Conservation (phyloP, 2,329 filamentous ascomycete species). For the Exophiala sideris region DNA sequence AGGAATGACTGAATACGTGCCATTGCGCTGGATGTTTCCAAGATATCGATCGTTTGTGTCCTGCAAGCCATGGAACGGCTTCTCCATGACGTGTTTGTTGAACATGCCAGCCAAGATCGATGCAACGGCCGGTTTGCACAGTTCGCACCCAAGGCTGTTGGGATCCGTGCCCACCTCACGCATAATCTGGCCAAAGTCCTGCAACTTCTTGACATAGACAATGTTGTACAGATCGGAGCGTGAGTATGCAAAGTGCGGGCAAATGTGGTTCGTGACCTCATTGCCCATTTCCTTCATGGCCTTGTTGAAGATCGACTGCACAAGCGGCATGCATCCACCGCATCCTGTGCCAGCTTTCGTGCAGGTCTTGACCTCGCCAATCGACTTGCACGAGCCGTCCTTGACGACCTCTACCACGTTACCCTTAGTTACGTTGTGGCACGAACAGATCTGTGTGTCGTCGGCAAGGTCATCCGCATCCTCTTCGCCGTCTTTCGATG, state of each 20-base stretch:
- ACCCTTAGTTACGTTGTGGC: conserved; percentile 87
- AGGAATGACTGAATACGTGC: conserved; percentile 84
- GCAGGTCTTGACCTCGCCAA: conserved; percentile 80
- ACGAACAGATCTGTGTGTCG: conserved; percentile 86
- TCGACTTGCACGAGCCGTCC: conserved; percentile 73
- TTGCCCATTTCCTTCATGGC: conserved; percentile 81
- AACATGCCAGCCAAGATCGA: conserved; percentile 78
- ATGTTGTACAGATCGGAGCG: conserved; percentile 89
- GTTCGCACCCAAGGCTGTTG: conserved; percentile 74
- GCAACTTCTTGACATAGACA: conserved; percentile 74
- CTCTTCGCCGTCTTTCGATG: conserved; percentile 69
- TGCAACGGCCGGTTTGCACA: conserved; percentile 78
- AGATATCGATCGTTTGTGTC: conserved; percentile 88
- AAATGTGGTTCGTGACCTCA: conserved; percentile 82
- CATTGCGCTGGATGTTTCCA: conserved; percentile 86
- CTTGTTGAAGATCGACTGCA: conserved; percentile 85
- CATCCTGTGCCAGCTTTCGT: conserved; percentile 91
- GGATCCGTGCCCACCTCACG: conserved; percentile 68
- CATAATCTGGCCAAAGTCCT: conserved; percentile 74
- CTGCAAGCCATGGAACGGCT: conserved; percentile 68
- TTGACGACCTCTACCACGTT: conserved; percentile 71
- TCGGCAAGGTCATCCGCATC: conserved; percentile 73
- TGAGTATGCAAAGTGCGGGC: conserved; percentile 77
- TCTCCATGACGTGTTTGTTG: conserved; percentile 78
- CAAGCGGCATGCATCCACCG: conserved; percentile 83